Percentiles rank a stretch among this genome's conserved stretches.
These are phyloP conservation scores for Zygotorulaspora sp. DNA, from an alignment of 805 yeast genomes.

Conservation along the genomic window DNA sequence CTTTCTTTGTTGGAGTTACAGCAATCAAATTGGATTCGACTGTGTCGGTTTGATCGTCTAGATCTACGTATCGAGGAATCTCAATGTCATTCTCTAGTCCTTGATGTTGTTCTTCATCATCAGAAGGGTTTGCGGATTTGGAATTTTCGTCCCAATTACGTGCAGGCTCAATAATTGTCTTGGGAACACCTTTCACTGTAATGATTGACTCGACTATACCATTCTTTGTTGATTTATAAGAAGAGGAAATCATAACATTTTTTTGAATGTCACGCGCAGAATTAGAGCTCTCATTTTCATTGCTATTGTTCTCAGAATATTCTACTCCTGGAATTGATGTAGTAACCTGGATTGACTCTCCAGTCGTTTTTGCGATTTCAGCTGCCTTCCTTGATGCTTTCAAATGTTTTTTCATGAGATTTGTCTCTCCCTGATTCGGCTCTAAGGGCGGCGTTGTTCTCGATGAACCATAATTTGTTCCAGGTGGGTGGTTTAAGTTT, in stretches of 20 bases:
- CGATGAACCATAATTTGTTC: neutral
- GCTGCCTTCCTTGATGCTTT: constrained; percentile 12
- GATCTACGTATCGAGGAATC: neutral
- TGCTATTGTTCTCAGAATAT: neutral
- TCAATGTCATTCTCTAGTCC: neutral
- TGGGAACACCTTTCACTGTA: constrained; percentile 78
- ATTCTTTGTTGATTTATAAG: constrained; percentile 26
- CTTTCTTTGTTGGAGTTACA: neutral
- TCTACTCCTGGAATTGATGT: constrained; percentile 4
- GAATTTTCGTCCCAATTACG: constrained; percentile 40
- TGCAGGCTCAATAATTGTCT: constrained; percentile 74
- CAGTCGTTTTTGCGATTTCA: constrained; percentile 12
- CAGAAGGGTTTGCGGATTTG: constrained; percentile 2
- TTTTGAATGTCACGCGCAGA: constrained; percentile 4
- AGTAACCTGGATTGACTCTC: constrained; percentile 16
- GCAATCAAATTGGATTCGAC: neutral
- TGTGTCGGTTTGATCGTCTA: neutral
- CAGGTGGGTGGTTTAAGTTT: neutral
- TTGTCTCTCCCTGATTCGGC: constrained; percentile 3
- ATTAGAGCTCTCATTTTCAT: neutral
- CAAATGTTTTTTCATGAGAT: constrained; percentile 10
- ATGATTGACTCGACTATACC: constrained; percentile 76
- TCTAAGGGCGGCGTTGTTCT: neutral
- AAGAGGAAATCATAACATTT: constrained; percentile 20
- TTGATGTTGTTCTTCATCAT: constrained; percentile 1